phyloP scores from a whole-genome alignment of 768 basidiomycete genomes.

The Tephrocybe sp. region DNA sequence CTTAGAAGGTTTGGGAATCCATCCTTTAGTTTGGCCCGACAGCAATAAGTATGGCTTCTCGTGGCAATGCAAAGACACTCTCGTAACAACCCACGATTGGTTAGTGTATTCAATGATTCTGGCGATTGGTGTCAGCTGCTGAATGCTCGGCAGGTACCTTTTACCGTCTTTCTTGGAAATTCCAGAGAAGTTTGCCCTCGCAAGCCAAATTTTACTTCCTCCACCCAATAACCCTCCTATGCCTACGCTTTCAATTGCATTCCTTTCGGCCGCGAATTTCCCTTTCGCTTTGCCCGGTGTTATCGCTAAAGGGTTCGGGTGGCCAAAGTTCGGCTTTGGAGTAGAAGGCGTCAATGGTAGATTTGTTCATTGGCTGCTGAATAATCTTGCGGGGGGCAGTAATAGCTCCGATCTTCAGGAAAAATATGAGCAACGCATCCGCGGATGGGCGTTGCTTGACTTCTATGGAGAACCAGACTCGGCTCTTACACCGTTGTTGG shows the following conservation, averaged over 20 bases:
- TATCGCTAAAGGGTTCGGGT: conserved; percentile 83
- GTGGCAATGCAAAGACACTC: conserved; percentile 72
- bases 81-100: conserved; percentile 87
- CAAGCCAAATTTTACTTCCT: conserved; percentile 53
- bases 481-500: conserved; percentile 60
- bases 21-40: conserved; percentile 86
- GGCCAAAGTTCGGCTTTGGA: conserved; percentile 74
- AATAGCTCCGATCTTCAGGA: conserved; percentile 12
- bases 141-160: conserved; percentile 57
- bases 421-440: conserved; percentile 42
- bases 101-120: conserved; percentile 25
- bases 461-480: conserved; percentile 64
- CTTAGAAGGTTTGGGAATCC: conserved; percentile 78
- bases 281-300: conserved; percentile 78
- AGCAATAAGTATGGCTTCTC: conserved; percentile 69
- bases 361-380: conserved; percentile 71
- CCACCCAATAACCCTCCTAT: conserved; percentile 27
- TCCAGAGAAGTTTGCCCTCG: conserved; percentile 73
- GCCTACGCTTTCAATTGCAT: conserved; percentile 70
- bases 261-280: conserved; percentile 77
- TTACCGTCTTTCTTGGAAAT: conserved; percentile 81
- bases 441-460: conserved; percentile 79
- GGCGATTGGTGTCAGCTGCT: conserved; percentile 1
- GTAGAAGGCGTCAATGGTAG: conserved; percentile 85
- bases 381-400: conserved; percentile 38